A percentile compares a stretch with the other conserved stretches of the same genome.
phyloP scores from a whole-genome alignment of 257 asterid species.

The Jacaranda mimosifolia region DNA sequence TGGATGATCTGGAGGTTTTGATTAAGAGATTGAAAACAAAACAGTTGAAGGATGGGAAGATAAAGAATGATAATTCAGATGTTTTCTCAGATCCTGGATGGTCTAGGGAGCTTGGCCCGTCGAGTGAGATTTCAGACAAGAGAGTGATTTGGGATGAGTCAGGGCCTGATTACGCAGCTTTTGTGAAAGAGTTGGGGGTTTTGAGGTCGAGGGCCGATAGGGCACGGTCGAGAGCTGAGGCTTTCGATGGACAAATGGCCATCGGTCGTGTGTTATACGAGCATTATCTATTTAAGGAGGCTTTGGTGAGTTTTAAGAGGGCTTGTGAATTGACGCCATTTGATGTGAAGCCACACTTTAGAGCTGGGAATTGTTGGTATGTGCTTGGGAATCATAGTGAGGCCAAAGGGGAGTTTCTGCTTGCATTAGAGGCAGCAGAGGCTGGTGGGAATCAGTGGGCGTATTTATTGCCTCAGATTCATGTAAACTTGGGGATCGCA shows the following conservation, averaged over 20 bases:
- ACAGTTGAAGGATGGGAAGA: slow-evolving; percentile 81
- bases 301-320: slow-evolving; percentile 90
- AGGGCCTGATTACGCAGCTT: slow-evolving; percentile 72
- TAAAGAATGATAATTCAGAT: slow-evolving; percentile 80
- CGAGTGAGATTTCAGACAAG: slow-evolving; percentile 72
- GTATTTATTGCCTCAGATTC: slow-evolving; percentile 96
- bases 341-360: slow-evolving; percentile 95
- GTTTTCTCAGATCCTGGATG: slow-evolving; percentile 93
- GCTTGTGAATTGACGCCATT: slow-evolving; percentile 92
- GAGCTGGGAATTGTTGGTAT: slow-evolving; percentile 90
- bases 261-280: slow-evolving; percentile 85
- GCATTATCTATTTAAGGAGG: slow-evolving; percentile 83
- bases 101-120: slow-evolving; percentile 92
- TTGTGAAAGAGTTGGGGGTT: slow-evolving; percentile 86
- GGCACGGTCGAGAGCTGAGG: slow-evolving; percentile 89
- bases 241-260: slow-evolving; percentile 99
- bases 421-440: slow-evolving; percentile 95
- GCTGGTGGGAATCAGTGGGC: slow-evolving; percentile 98
- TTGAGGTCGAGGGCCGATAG: slow-evolving; percentile 94
- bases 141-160: slow-evolving; percentile 84
- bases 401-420: slow-evolving; percentile 85
- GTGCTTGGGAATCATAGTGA: slow-evolving; percentile 77
- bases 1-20: slow-evolving; percentile 81
- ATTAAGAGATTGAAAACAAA: slow-evolving; percentile 72
- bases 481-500: slow-evolving; percentile 93